Evolutionary conservation across 257 asterid species (phyloP).

Genomic region (Scutellaria galericulata): DNA sequence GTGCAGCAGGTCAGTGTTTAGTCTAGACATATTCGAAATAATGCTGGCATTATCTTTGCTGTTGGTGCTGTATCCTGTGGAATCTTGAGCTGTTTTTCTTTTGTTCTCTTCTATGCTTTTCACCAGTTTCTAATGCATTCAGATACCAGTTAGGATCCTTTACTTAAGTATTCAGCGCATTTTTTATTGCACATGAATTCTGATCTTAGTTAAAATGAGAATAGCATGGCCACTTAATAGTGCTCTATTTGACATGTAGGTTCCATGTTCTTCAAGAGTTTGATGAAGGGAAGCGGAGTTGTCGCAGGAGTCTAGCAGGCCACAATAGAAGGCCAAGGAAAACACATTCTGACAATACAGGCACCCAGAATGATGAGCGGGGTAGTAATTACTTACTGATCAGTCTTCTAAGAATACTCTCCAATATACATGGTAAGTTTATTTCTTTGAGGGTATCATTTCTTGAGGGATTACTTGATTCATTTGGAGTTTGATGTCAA

Average conservation of each 20-base stretch:
- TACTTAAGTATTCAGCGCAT: no score
- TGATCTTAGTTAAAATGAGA: slow-evolving; percentile 9
- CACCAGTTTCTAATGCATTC: not conserved
- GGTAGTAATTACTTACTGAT: slow-evolving; percentile 71
- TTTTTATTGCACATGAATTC: not conserved
- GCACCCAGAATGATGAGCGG: slow-evolving; percentile 57
- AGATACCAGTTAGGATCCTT: no score
- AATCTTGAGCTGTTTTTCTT: not conserved
- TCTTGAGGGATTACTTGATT: slow-evolving; percentile 7
- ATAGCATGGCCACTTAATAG: not conserved
- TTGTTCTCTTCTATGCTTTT: not conserved
- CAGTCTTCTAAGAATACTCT: slow-evolving; percentile 86
- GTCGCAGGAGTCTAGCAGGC: slow-evolving; percentile 94
- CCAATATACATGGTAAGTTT: slow-evolving; percentile 79
- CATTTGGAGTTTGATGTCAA: slow-evolving; percentile 18
- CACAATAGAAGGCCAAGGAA: slow-evolving; percentile 87
- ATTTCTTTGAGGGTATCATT: not conserved
- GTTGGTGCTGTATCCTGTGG: not conserved
- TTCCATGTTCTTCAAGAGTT: slow-evolving; percentile 89
- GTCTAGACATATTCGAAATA: not conserved
- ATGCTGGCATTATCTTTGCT: slow-evolving; percentile 2
- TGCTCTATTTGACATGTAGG: slow-evolving; percentile 48
- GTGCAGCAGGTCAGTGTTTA: slow-evolving; percentile 79
- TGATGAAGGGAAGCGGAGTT: slow-evolving; percentile 95
- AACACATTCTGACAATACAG: slow-evolving; percentile 81